Evolutionary conservation across 306 rosid species (phyloP), one percentile per base, ranked within the genome.

Genomic region (Hippophae tibetana): DNA sequence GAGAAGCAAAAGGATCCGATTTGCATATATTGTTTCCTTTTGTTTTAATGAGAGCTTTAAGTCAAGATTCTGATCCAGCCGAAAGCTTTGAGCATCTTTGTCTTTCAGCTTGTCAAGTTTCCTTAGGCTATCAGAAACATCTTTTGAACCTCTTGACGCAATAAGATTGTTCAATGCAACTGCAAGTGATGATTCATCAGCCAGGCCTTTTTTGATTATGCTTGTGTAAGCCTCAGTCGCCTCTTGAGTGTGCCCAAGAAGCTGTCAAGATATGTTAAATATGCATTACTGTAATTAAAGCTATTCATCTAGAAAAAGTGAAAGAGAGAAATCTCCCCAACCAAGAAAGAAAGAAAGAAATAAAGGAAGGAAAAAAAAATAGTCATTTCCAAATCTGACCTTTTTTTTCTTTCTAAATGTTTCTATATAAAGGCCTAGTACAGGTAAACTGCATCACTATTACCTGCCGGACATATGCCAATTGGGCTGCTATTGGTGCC

Each of bases 401-500:
- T 1, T 11, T 26, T 47, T 8, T 25, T 13, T 5, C n/a, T 41
- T 6, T 53, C 52, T 10, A 27, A 26, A 26, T 25, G 41, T 25
- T 27, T 9, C 40, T 26, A 6, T 6, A 57, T 43, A 60, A 26
- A 12, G 38, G 13, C 27, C n/a, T 49, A 25, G 44, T 27, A 5
- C 9, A 52, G 6, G 54, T 26, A 13, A 12, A 12, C 53, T 10
- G n/a, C 26, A 42, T 47, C 7, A 51, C 26, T 31, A 61, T 58
- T 69, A 85, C 99, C 88, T 83, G 96, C 73, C 84, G 89, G 63
- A 92, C 95, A 82, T 92, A 92, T 64, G 93, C 96, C 75, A 92
- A 73, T 62, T 88, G 99, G 64, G 88, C 95, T 69, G 96, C 88
- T 64, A 92, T 78, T 45, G 99, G 96, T 49, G 99, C 78, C 87